Evolutionary conservation across 352 stramenopile genomes (phyloP).

Genomic region (Phytopythium helicoides): DNA sequence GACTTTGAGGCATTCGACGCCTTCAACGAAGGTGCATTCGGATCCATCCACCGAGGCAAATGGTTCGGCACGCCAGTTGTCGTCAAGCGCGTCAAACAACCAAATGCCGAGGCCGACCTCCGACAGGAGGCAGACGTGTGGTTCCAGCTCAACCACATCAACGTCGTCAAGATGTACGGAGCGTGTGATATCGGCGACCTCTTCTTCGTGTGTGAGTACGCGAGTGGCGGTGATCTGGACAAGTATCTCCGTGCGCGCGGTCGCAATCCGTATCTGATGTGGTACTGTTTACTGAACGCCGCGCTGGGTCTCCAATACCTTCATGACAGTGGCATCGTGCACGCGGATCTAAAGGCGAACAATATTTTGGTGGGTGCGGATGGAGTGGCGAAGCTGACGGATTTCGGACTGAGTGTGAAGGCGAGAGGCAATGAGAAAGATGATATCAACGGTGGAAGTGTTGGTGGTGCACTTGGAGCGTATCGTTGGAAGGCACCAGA

Average conservation of each 20-base stretch:
- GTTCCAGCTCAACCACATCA: conserved; percentile 26
- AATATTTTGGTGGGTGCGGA: conserved; percentile 34
- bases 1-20: conserved; percentile 14
- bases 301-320: conserved; percentile 26
- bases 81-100: conserved; percentile 18
- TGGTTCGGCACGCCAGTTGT: conserved; percentile 24
- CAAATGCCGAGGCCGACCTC: conserved; percentile 6
- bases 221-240: conserved; percentile 18
- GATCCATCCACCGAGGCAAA: conserved; percentile 23
- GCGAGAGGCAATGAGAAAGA: not conserved
- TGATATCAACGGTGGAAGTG: not conserved
- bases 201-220: conserved; percentile 33
- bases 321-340: conserved; percentile 28
- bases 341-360: conserved; percentile 36
- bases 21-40: conserved; percentile 18
- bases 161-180: conserved; percentile 33
- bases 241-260: conserved; percentile 15
- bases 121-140: conserved; percentile 28
- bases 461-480: conserved; percentile 13
- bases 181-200: conserved; percentile 31
- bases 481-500: conserved; percentile 28
- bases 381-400: conserved; percentile 22
- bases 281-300: conserved; percentile 24
- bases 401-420: conserved; percentile 25
- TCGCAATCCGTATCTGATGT: conserved; percentile 3